Base-by-base conservation (phyloP, 116 monocot species). In the Posidonia oceanica region DNA sequence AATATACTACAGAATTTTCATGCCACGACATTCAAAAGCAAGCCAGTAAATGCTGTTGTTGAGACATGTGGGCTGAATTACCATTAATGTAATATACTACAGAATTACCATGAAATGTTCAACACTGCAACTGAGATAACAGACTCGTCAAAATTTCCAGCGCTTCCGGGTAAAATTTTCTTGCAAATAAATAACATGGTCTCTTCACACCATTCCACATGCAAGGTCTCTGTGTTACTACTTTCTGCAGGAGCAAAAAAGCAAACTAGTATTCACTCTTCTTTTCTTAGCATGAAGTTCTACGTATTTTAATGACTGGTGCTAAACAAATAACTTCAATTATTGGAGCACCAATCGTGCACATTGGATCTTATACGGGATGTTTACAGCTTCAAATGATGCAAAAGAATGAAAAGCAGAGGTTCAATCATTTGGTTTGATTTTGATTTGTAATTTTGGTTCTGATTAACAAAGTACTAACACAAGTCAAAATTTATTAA, bases 161-260 rank as follows among this genome's bases (percentile, higher is more conserved):
- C 7, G 97, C 71, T 79, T 92, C 97, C 14, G 97, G 90, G 59
- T 85, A 79, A 72, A 97, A 92, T 67, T 97, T 97, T 72, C 97
- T 83, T 4, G 93, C 97, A 78, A 97, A 97, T 55, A 97, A 79
- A 80, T 90, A 89, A 71, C 97, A 97, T 48, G 92, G 93, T 75
- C 81, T 88, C 74, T 69, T 92, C 71, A 61, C 74, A 41, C 93
- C 97, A 62, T 97, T 97, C 92, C 92, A 89, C 69, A 87, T 14
- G 61, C 97, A 97, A 23, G 93, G 87, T 12, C 71, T 73, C 64
- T 15, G 64, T 58, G 68, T 78, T 68, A 84, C 85, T 53, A 70
- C 22, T 85, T 75, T 85, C 97, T 97, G 87, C 82, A 79, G 40
- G 12, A 80, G 11, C 15, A 54, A 29, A 6, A 68, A 29, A 54